Conservation (phyloP, 2,329 filamentous ascomycete genomes). For the Akanthomyces lecanii region DNA sequence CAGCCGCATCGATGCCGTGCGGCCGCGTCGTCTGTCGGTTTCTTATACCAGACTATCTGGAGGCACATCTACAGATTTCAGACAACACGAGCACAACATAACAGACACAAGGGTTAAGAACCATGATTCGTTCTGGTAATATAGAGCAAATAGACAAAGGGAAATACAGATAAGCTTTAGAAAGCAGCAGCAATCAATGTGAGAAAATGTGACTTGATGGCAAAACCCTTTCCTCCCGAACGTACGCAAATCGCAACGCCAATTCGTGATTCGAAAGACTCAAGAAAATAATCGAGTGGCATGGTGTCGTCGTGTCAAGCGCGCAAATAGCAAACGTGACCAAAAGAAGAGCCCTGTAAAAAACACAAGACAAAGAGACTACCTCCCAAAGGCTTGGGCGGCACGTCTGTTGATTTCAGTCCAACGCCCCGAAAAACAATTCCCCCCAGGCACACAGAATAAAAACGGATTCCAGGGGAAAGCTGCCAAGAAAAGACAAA, state of each 20-base stretch:
- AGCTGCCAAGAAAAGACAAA: constrained; percentile 22
- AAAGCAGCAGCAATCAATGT: constrained; percentile 17
- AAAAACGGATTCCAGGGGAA: constrained; percentile 21
- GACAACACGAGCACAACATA: too few species aligned
- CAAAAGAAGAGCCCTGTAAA: constrained; percentile 13
- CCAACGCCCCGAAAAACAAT: constrained; percentile 24
- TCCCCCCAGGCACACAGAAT: constrained; percentile 22
- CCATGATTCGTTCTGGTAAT: background rate
- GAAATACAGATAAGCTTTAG: constrained; percentile 10
- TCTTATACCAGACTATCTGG: too few species aligned
- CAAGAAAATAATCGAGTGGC: constrained; percentile 27
- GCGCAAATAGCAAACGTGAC: constrained; percentile 28
- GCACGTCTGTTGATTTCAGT: constrained; percentile 22
- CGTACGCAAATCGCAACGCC: constrained; percentile 35
- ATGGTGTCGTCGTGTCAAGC: constrained; percentile 28
- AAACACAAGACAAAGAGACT: constrained; percentile 5
- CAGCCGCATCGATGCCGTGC: too few species aligned
- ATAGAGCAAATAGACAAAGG: constrained; percentile 14
- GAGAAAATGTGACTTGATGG: constrained; percentile 17
- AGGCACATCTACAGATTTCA: too few species aligned
- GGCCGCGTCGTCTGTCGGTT: too few species aligned
- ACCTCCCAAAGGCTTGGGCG: constrained; percentile 18
- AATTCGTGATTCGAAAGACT: constrained; percentile 34
- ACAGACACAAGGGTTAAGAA: background rate
- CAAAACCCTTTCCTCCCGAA: constrained; percentile 5